Evolutionary conservation across 306 rosid genomes (phyloP).

Genomic region (Vigna radiata): DNA sequence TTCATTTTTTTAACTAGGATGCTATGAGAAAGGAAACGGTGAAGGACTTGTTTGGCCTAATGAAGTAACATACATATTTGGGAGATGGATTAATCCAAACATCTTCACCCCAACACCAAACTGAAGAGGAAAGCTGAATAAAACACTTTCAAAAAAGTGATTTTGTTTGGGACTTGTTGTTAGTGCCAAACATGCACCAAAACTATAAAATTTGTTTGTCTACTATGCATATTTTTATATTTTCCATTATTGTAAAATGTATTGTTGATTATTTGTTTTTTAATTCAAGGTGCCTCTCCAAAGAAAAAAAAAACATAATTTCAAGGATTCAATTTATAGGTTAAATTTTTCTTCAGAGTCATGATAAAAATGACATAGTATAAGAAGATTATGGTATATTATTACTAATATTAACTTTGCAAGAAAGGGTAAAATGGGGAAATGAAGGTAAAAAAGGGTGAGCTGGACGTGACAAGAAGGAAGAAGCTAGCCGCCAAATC

Average conservation of each 20-base stretch:
- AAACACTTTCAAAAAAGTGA: slow-evolving; percentile 21
- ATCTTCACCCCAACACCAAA: not conserved
- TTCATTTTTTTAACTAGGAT: not conserved
- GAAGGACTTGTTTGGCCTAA: not conserved
- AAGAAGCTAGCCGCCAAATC: slow-evolving; percentile 39
- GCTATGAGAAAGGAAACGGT: not conserved
- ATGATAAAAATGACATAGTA: no score
- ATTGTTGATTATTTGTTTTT: not conserved
- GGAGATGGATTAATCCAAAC: not conserved
- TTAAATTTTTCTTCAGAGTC: no score
- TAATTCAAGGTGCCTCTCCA: no score
- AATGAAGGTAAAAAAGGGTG: not conserved
- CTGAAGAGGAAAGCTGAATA: not conserved
- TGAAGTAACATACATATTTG: not conserved
- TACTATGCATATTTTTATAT: not conserved
- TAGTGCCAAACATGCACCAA: slow-evolving; percentile 9
- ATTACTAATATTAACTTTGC: no score
- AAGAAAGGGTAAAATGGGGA: slow-evolving; percentile 35
- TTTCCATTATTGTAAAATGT: not conserved
- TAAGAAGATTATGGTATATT: no score
- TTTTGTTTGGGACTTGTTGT: slow-evolving; percentile 3
- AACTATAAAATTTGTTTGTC: not conserved
- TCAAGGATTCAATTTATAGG: no score
- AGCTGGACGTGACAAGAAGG: slow-evolving; percentile 7
- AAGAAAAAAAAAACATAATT: no score